Evolutionary conservation across 768 basidiomycete species (phyloP), one percentile per base, ranked within the genome.

Genomic region (Termitomyces sp.): DNA sequence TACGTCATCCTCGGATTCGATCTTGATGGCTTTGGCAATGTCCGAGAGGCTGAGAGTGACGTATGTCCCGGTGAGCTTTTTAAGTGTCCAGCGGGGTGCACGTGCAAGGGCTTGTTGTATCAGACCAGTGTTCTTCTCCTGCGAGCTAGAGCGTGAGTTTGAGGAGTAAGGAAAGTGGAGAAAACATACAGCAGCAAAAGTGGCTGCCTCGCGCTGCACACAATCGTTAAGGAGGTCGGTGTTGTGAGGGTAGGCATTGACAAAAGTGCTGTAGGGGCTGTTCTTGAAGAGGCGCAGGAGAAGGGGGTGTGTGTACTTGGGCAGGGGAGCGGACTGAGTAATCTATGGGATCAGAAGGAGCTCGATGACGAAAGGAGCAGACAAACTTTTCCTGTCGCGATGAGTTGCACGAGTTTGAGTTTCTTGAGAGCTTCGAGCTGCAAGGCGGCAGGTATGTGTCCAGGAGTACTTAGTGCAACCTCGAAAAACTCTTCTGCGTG

Each of bases 401-500:
- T 90, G 48, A 95, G 72, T 68, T 94, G 92, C 6, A 93, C 82
- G 5, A 95, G 76, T 22, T 81, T 73, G 49, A 93, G 74, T 72
- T 95, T 94, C 79, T 95, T 95, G 65, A 88, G 74, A 0, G 93
- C 93, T 67, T 95, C 93, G 65, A 94, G 71, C 69, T 96, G 93
- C 3, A 95, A 75, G 8, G 88, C 84, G 3, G 84, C 79, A 0
- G 85, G 82, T 42, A 72, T 78, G 11, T 69, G 74, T 27, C 80
- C 87, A 5, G 84, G 88, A 22, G 81, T 80, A 36, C 81, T 83
- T 24, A 86, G 85, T 59, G 87, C 88, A 30, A 89, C 88, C 72
- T 96, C 93, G 52, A 95, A 87, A 61, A 82, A 86, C 57, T 91
- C 88, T 58, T 85, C 83, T 0, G 93, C 90, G 9, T 86, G 79